phyloP scores from a whole-genome alignment of 2,329 filamentous ascomycete species.

The Arthrobotrys sinensis region DNA sequence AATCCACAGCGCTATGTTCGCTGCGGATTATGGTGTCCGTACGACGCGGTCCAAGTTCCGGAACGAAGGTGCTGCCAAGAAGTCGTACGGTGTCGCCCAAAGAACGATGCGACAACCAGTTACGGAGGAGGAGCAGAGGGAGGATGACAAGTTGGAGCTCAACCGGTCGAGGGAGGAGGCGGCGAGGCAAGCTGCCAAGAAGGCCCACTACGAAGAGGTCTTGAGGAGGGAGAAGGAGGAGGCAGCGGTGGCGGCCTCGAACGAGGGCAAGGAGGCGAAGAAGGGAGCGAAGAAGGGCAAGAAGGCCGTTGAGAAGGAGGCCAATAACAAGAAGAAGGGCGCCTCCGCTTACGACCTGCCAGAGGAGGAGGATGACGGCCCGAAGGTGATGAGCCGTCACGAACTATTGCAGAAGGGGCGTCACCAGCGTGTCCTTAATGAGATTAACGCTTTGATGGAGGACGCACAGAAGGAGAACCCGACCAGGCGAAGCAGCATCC shows the following conservation, averaged over 20 bases:
- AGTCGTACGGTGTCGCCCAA: conserved; percentile 52
- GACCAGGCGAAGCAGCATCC: conserved; percentile 50
- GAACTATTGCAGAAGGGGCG: conserved; percentile 52
- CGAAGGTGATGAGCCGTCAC: conserved; percentile 55
- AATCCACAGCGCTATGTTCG: conserved; percentile 46
- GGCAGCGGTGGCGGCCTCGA: conserved; percentile 16
- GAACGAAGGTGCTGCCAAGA: conserved; percentile 54
- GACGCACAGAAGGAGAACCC: conserved; percentile 55
- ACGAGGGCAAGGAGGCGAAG: conserved; percentile 2
- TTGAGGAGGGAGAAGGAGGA: conserved; percentile 35
- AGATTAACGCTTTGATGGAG: conserved; percentile 54
- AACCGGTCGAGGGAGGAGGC: conserved; percentile 36
- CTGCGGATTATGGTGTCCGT: conserved; percentile 53
- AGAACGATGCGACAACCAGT: conserved; percentile 56
- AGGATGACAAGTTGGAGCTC: conserved; percentile 53
- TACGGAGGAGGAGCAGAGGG: conserved; percentile 49
- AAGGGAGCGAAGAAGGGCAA: conserved; percentile 25
- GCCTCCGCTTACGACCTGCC: conserved; percentile 33
- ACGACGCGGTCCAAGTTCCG: conserved; percentile 57
- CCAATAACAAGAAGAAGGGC: conserved; percentile 17
- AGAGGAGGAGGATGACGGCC: conserved; percentile 44
- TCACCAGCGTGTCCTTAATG: conserved; percentile 55
- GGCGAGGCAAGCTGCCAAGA: conserved; percentile 20
- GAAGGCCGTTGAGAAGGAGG: conserved; percentile 14
- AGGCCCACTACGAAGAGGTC: conserved; percentile 13